phyloP scores from a whole-genome alignment of 2,329 filamentous ascomycete genomes.

The Fusarium begoniae region DNA sequence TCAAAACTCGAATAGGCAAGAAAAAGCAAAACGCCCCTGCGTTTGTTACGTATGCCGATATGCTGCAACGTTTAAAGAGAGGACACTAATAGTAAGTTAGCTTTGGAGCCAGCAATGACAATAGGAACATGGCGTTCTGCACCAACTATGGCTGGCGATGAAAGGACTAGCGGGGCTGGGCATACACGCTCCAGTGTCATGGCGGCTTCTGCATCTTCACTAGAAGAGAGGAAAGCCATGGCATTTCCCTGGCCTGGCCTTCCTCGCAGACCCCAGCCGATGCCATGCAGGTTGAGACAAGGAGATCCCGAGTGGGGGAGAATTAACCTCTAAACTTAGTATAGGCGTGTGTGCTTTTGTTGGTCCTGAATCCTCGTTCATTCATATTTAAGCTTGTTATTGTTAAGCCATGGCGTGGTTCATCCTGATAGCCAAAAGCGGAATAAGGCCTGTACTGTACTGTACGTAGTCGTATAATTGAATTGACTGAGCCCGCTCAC shows the following conservation, averaged over 20 bases:
- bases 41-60: conserved; percentile 11
- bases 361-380: neutral
- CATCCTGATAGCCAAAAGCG: neutral
- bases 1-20: conserved; percentile 14
- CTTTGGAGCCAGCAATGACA: conserved; percentile 22
- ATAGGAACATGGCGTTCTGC: conserved; percentile 33
- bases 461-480: neutral
- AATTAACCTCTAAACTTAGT: neutral
- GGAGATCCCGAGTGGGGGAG: neutral
- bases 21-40: conserved; percentile 24
- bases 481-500: neutral
- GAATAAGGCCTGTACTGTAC: neutral
- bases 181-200: neutral
- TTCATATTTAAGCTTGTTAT: conserved; percentile 14
- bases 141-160: conserved; percentile 28
- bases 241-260: neutral
- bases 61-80: conserved; percentile 28
- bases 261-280: neutral
- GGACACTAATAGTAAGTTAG: neutral
- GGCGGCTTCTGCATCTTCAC: conserved; percentile 12
- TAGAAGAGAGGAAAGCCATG: neutral
- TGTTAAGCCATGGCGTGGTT: conserved; percentile 3
- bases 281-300: neutral
- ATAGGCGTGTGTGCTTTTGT: neutral
- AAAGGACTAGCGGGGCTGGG: conserved; percentile 13